Base-by-base conservation (phyloP, 164 flowering plant species). In the Chimonanthus salicifolius region DNA sequence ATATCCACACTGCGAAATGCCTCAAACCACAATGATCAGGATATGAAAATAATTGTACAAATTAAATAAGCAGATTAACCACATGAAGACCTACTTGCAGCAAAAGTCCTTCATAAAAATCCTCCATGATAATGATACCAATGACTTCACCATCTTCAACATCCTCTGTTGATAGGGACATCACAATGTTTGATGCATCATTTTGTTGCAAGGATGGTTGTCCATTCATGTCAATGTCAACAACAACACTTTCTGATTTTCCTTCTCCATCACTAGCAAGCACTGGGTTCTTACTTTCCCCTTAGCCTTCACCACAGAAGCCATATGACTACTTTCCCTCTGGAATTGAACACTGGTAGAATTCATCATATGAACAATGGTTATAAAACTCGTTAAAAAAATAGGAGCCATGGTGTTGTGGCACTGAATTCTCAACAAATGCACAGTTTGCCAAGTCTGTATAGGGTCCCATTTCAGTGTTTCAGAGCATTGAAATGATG, bases 261-360 rank as follows among this genome's bases (percentile, higher is more conserved):
- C 47, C 47, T 3, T 45, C 68, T 80, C 74, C 65, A 67, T 84
- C 63, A 15, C 69, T 13, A 63, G 68, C 74, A 84, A 81, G 74
- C 74, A 71, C 66, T 82, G 86, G 81, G 20, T 78, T 84, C 68
- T 67, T 78, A 70, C 46, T 76, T 79, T 84, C 64, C 80, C 85
- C 80, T 88, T 92, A 64, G 85, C 67, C 78, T 87, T 85, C 60
- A 89, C 82, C 73, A 96, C 97, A 79, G 89, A 92, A 77, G 99
- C 97, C 97, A 96, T 96, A 84, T 96, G 99, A 76, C 98, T 96
- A 82, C 90, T 95, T 51, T 97, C 98, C 84, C 94, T 96, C 83
- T 96, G 99, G 78, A 96, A 96, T 87, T 96, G 87, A 74, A 96
- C 98, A 85, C 99, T 96, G 64, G 11, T 74, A 80, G 76, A n/a